Evolutionary conservation across 1,284 basidiomycete genomes (phyloP).

Genomic region (Sanghuangporus weigelae): DNA sequence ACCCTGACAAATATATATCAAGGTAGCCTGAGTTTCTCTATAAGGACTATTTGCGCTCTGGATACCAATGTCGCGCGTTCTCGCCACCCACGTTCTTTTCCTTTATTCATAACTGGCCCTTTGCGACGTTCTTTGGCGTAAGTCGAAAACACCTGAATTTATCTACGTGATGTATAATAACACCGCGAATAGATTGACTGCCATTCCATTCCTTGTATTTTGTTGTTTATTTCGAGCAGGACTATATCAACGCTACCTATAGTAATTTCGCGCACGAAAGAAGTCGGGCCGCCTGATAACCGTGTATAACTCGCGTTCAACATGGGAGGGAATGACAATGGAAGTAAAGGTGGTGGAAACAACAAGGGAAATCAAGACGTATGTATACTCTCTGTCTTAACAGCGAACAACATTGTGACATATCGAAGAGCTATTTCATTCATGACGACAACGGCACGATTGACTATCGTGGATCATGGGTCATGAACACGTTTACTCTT

Average conservation of each 20-base stretch:
- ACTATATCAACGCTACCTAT: neutral
- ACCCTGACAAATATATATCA: neutral
- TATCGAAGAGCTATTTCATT: neutral
- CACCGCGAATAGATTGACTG: neutral
- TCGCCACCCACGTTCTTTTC: neutral
- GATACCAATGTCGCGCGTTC: neutral
- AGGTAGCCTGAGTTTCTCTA: neutral
- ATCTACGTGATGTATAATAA: neutral
- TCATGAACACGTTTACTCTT: neutral
- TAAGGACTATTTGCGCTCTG: neutral
- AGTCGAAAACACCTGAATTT: neutral
- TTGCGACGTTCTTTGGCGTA: neutral
- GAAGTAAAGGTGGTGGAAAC: neutral
- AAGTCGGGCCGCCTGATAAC: too few relatives aligned
- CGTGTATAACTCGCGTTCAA: neutral
- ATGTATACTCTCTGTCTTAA: neutral
- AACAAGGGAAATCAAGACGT: neutral
- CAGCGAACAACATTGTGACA: neutral
- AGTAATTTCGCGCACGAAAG: too few relatives aligned
- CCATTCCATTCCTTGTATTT: neutral
- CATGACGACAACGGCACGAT: neutral
- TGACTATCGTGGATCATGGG: neutral
- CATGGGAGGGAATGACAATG: neutral
- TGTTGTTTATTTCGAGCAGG: neutral
- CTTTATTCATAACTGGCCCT: neutral